These are phyloP conservation scores for Saccharomyces uvarum DNA, from an alignment of 1,139 yeast species.

Conservation along the genomic window DNA sequence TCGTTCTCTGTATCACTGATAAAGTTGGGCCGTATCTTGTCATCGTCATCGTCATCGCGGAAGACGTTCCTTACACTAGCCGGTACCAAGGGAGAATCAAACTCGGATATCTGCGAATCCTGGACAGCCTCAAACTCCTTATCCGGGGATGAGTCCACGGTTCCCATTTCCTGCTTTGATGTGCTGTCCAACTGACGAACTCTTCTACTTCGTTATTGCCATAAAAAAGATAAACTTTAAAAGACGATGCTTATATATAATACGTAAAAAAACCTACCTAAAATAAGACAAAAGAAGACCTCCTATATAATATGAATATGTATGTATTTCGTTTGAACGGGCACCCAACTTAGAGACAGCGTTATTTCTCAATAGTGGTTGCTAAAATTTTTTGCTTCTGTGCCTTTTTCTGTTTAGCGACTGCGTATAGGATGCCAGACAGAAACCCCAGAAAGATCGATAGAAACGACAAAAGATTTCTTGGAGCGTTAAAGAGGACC, in stretches of 20 bases:
- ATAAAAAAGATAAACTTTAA: background rate
- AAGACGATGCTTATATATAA: background rate
- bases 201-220: background rate
- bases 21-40: background rate
- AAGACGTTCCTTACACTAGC: background rate
- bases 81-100: background rate
- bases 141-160: background rate
- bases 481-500: conserved; percentile 87
- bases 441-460: conserved; percentile 86
- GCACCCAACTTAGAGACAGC: background rate
- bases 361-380: background rate
- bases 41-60: background rate
- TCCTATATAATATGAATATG: background rate
- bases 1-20: background rate
- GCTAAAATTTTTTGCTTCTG: conserved; percentile 27
- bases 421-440: conserved; percentile 90
- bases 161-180: conserved; percentile 22
- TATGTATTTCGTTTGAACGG: background rate
- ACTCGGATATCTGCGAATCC: background rate
- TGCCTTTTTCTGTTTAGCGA: conserved; percentile 68
- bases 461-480: conserved; percentile 80
- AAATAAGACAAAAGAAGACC: background rate
- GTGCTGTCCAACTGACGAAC: background rate
- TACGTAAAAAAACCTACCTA: background rate
- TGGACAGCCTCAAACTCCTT: background rate